Percentiles rank a stretch among this genome's conserved stretches.
These are phyloP conservation scores for Kokia cookei DNA, from an alignment of 441 rosid species.

Conservation along the genomic window DNA sequence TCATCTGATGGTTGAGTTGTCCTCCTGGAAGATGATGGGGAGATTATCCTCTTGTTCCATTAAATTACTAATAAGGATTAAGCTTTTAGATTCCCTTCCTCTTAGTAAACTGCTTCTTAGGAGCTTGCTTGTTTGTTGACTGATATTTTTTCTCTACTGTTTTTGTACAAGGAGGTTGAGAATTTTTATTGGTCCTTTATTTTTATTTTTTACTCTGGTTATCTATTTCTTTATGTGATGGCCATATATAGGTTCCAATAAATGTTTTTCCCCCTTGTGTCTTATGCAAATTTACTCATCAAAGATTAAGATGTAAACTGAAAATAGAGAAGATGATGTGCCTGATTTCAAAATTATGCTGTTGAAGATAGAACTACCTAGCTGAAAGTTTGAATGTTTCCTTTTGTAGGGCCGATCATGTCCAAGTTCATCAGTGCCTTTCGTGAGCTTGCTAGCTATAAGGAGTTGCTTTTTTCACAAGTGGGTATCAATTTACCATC, in stretches of 20 bases:
- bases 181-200: not conserved
- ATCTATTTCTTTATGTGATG: not conserved
- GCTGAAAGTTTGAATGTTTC: not conserved
- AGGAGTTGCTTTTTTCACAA: constrained; percentile 87
- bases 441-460: constrained; percentile 75
- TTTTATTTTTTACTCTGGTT: not conserved
- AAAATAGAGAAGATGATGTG: not conserved
- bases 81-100: not conserved
- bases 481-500: constrained; percentile 37
- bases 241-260: too few species aligned
- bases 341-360: not conserved
- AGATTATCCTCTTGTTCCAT: not conserved
- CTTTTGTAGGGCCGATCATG: constrained; percentile 69
- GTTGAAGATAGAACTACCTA: not conserved
- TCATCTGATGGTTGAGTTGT: not conserved
- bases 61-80: not conserved
- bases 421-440: constrained; percentile 72
- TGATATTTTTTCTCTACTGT: not conserved
- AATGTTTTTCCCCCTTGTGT: not conserved
- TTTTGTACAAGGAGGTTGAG: not conserved
- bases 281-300: not conserved
- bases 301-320: not conserved
- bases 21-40: not conserved
- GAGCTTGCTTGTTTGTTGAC: not conserved
- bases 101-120: not conserved